Base-by-base conservation (phyloP, 2,329 filamentous ascomycete genomes). In the Phialophora verrucosa region DNA sequence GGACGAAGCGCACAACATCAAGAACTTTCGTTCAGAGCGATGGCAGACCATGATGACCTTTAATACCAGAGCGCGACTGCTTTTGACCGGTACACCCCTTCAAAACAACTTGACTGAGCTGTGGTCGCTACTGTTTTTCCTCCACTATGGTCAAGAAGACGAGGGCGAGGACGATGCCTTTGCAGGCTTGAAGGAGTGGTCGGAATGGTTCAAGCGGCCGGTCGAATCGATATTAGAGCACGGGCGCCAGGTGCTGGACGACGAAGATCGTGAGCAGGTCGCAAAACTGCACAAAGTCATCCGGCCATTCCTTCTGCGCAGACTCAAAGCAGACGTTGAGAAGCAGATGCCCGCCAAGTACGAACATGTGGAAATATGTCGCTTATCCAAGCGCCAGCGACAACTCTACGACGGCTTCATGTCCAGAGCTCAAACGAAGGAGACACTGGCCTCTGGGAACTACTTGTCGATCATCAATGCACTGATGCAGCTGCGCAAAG, bases 321-420 rank as follows among this genome's bases (percentile, higher is more conserved):
- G 95, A 63, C 82, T 99, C 64, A 99, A 99, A 79, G 91, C 92
- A 53, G 95, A 99, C 75, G 95, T 99, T 5, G 96, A 99, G 80
- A 97, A 98, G 80, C 95, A 99, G 76, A 97, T 99, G 91, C 95
- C 96, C 0, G 93, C 88, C 68, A 99, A 99, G 77, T 97, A 97
- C 75, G 96, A 99, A 77, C 93, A 97, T 75, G 93, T 99, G 23
- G 91, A 98, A 70, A 93, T 96, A 74, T 99, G 95, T 78, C 91
- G 94, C 53, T 83, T 99, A 4, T 98, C 94, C 6, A 97, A 98
- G 77, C 89, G 95, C 27, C 95, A 99, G 76, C 88, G 95, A 51
- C 95, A 97, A 78, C 82, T 99, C 8, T 99, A 99, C 74, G 95
- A 99, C 78, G 94, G 94, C 1, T 99, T 98, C 78, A 88, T 99